Percentiles rank a stretch among this genome's conserved stretches.
phyloP scores from a whole-genome alignment of 2,329 filamentous ascomycete genomes.

The Ophiostoma fasciatum region DNA sequence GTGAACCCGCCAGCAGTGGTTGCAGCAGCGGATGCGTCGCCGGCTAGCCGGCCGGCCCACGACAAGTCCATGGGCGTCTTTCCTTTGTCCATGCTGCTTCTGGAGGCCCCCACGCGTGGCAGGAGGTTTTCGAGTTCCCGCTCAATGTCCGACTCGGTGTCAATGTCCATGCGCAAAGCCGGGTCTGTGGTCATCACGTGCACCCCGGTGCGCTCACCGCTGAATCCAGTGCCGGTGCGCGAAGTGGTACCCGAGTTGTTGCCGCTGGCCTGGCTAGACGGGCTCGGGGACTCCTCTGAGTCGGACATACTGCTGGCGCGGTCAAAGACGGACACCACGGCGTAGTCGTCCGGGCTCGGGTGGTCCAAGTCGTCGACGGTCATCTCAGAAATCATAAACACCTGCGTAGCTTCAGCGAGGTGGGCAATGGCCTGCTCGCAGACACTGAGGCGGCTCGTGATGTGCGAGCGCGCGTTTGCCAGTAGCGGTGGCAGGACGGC shows the following conservation, averaged over 20 bases:
- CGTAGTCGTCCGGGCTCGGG: conserved; percentile 14
- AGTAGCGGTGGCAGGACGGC: conserved; percentile 11
- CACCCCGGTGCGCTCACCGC: neutral
- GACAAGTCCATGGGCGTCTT: conserved; percentile 1
- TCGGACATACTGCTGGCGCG: conserved; percentile 33
- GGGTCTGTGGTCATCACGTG: neutral
- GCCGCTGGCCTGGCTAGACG: conserved; percentile 20
- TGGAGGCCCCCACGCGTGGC: too few relatives aligned
- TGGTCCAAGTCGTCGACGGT: neutral
- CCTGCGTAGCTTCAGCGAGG: conserved; percentile 25
- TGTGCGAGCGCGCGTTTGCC: conserved; percentile 15
- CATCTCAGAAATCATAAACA: conserved; percentile 19
- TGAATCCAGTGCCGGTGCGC: conserved; percentile 1
- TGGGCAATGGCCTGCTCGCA: conserved; percentile 28
- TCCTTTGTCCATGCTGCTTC: neutral
- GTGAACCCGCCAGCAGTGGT: conserved; percentile 11
- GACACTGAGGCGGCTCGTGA: conserved; percentile 22
- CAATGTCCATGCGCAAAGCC: neutral
- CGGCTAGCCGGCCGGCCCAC: conserved; percentile 12
- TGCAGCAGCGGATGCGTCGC: too few relatives aligned
- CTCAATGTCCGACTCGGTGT: neutral
- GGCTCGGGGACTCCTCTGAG: conserved; percentile 28
- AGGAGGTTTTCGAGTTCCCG: neutral
- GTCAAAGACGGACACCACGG: conserved; percentile 34
- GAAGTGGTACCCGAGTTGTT: neutral